These are phyloP conservation scores for Ilex aquifolium DNA, from an alignment of 257 asterid genomes.

Conservation along the genomic window DNA sequence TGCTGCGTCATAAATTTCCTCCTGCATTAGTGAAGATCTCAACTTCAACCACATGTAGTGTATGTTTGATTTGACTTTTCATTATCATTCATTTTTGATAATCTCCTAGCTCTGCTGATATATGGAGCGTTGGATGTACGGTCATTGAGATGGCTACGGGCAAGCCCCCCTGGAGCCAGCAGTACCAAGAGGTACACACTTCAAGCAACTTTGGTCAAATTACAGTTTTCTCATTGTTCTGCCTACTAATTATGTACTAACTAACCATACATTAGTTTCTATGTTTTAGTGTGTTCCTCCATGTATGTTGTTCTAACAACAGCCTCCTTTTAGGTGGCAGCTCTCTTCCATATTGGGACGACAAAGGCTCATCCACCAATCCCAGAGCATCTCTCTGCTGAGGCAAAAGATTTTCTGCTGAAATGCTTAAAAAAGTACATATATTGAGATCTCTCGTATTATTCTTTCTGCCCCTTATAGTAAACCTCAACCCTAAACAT, in stretches of 20 bases:
- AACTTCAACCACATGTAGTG: too few relatives aligned
- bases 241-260: too few relatives aligned
- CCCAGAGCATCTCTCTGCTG: conserved; percentile 27
- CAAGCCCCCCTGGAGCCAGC: conserved; percentile 33
- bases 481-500: neutral
- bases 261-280: too few relatives aligned
- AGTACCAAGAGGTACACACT: conserved; percentile 22
- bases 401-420: conserved; percentile 28
- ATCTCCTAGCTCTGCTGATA: conserved; percentile 28
- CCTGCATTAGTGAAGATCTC: too few relatives aligned
- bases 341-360: conserved; percentile 30
- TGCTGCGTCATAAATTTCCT: too few relatives aligned
- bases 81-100: too few relatives aligned
- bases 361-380: conserved; percentile 36
- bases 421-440: conserved; percentile 28
- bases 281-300: too few relatives aligned
- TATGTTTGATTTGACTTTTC: too few relatives aligned
- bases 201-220: too few relatives aligned
- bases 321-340: conserved; percentile 22
- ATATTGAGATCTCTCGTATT: neutral
- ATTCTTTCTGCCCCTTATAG: too few relatives aligned
- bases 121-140: conserved; percentile 39
- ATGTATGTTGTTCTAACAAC: neutral
- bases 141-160: conserved; percentile 40
- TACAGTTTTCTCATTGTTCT: neutral